Evolutionary conservation across 2,329 filamentous ascomycete genomes (phyloP).

Genomic region (Trichoderma citrinoviride): DNA sequence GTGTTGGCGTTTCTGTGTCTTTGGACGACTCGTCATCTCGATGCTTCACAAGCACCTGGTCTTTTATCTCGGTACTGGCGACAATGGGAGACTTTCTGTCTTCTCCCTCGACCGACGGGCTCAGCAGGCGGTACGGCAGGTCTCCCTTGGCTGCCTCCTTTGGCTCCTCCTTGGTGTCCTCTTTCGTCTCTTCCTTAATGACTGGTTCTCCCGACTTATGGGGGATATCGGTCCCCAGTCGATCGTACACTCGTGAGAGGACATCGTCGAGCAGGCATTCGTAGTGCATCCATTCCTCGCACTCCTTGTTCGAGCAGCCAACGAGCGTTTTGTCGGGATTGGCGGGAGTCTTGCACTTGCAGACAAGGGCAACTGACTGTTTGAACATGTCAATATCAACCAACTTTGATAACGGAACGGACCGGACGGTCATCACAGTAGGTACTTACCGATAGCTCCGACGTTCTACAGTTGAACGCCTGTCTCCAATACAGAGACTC

Average conservation of each 20-base stretch:
- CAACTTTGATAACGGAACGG: background rate
- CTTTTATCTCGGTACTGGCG: conserved; percentile 46
- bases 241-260: conserved; percentile 49
- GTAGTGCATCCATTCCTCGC: conserved; percentile 62
- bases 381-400: conserved; percentile 27
- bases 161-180: conserved; percentile 5
- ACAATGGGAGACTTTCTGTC: conserved; percentile 53
- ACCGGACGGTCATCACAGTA: background rate
- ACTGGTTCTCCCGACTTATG: conserved; percentile 33
- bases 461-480: conserved; percentile 56
- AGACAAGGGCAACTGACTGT: conserved; percentile 48
- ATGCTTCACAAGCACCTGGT: conserved; percentile 40
- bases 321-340: conserved; percentile 61
- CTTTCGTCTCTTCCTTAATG: conserved; percentile 28
- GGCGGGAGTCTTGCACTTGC: conserved; percentile 58
- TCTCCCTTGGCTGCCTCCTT: conserved; percentile 4
- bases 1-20: conserved; percentile 34
- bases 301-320: conserved; percentile 54
- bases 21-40: conserved; percentile 32
- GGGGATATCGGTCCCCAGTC: conserved; percentile 51
- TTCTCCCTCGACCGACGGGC: conserved; percentile 42
- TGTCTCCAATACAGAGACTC: conserved; percentile 63
- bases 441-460: conserved; percentile 56
- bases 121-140: background rate
- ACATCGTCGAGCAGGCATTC: conserved; percentile 59